Evolutionary conservation across 2,329 filamentous ascomycete genomes (phyloP).

Genomic region (Fusarium multiceps): DNA sequence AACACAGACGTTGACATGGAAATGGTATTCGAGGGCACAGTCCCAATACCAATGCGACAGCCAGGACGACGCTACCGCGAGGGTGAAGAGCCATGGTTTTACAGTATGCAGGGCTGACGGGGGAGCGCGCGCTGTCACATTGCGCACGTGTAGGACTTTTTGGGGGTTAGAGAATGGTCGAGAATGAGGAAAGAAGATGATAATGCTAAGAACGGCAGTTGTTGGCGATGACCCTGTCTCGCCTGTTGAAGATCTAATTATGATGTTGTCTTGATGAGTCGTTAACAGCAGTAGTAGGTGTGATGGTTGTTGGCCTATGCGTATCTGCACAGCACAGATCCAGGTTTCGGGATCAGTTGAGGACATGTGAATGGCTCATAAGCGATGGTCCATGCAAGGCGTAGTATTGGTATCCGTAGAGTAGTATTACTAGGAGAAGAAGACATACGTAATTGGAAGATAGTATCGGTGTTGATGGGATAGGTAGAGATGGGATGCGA

Average conservation of each 20-base stretch:
- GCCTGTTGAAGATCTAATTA: slow-evolving; percentile 5
- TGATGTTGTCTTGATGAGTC: neutral
- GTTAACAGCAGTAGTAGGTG: neutral
- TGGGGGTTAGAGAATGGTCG: slow-evolving; percentile 14
- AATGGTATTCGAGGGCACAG: slow-evolving; percentile 60
- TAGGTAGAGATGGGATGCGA: slow-evolving; percentile 6
- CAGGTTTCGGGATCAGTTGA: slow-evolving; percentile 17
- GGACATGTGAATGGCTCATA: slow-evolving; percentile 19
- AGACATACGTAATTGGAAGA: neutral
- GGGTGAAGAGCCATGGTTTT: slow-evolving; percentile 58
- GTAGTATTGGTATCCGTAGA: slow-evolving; percentile 1
- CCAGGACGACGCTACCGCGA: slow-evolving; percentile 65
- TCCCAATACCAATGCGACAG: slow-evolving; percentile 73
- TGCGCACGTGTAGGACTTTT: slow-evolving; percentile 13
- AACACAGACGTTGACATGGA: slow-evolving; percentile 25
- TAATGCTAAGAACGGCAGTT: slow-evolving; percentile 28
- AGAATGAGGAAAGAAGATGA: slow-evolving; percentile 16
- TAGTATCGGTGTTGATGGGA: slow-evolving; percentile 6
- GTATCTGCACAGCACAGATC: slow-evolving; percentile 9
- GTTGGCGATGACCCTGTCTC: slow-evolving; percentile 18
- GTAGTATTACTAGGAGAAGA: neutral
- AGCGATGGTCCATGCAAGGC: slow-evolving; percentile 9
- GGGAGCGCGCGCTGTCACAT: slow-evolving; percentile 18
- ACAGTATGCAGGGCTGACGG: slow-evolving; percentile 44
- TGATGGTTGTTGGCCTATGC: slow-evolving; percentile 30